Evolutionary conservation across 2,329 filamentous ascomycete genomes (phyloP), one percentile per base, ranked within the genome.

Genomic region (Cytospora schulzeri): DNA sequence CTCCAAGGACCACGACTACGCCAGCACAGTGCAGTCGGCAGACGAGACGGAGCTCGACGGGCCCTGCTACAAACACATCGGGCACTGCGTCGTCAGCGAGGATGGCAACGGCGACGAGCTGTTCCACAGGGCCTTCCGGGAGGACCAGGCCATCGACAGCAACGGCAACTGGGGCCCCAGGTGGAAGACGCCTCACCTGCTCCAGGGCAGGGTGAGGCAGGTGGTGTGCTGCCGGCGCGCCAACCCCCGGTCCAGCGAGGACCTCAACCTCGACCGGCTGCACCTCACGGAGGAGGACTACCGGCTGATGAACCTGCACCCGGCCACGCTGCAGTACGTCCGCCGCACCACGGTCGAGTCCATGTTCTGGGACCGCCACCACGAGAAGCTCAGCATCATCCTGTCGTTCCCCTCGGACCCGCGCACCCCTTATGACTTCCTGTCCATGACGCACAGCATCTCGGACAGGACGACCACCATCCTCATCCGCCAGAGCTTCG

Each of bases 391-490:
- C 57, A 78, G 75, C 59, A 67, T 81, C 45, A 78, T 81, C 59
- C 72, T 81, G 59, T 78, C 78, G 38, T 81, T 81, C 67, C 80
- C 79, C 4, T 74, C 75, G 26, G 76, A 78, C 60, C 77, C 79
- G 26, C 77, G 76, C 52, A 78, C 79, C 0, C 79, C 79, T 0
- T 81, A 78, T 55, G 79, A 81, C 69, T 81, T 81, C 66, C 71
- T 81, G 12, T 81, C 79, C 51, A 78, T 81, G 77, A 77, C 78
- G 5, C 81, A 81, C 69, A 74, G 76, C 61, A 69, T 81, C 41
- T 69, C 73, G 11, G 75, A 73, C 9, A 75, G 75, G 24, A 76
- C 74, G 3, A 73, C 79, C 2, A 80, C 76, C 1, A 75, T 79
- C 24, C 69, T 81, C 8, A 74, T 81, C 45, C 74, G 79, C 5